A percentile compares a stretch with the other conserved stretches of the same genome.
phyloP scores from a whole-genome alignment of 306 rosid species.

The Casuarina glauca region DNA sequence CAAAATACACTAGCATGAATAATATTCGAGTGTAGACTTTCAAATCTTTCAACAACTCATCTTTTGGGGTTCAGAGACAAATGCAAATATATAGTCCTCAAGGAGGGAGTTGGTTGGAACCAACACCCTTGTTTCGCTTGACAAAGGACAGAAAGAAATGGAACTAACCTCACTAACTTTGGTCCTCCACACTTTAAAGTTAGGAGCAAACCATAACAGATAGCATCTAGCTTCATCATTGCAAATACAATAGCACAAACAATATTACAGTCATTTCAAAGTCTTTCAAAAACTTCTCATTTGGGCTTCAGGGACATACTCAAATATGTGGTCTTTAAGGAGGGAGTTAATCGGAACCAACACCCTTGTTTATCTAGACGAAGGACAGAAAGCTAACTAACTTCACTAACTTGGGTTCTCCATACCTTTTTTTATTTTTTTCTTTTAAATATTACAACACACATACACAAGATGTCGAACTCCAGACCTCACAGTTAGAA shows the following conservation, averaged over 20 bases:
- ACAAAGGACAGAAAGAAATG: neutral
- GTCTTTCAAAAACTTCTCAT: neutral
- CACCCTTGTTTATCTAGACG: neutral
- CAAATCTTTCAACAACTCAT: neutral
- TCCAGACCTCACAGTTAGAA: too few species aligned
- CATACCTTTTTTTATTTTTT: too few species aligned
- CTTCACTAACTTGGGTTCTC: neutral
- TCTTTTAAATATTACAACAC: too few species aligned
- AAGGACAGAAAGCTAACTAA: neutral
- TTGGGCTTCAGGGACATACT: neutral
- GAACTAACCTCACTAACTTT: neutral
- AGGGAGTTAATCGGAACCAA: neutral
- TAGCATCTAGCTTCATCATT: neutral
- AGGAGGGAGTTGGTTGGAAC: neutral
- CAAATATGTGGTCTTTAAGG: neutral
- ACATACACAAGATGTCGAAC: too few species aligned
- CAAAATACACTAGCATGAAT: neutral
- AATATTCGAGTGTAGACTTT: neutral
- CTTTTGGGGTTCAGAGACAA: neutral
- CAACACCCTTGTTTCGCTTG: neutral
- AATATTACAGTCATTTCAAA: neutral
- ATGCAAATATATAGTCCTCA: neutral
- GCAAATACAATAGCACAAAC: neutral
- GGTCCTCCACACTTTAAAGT: neutral
- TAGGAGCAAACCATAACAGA: neutral